Percentiles rank a stretch among this genome's conserved stretches.
Conservation (phyloP, 805 yeast species). For the Candida nanaspora region DNA sequence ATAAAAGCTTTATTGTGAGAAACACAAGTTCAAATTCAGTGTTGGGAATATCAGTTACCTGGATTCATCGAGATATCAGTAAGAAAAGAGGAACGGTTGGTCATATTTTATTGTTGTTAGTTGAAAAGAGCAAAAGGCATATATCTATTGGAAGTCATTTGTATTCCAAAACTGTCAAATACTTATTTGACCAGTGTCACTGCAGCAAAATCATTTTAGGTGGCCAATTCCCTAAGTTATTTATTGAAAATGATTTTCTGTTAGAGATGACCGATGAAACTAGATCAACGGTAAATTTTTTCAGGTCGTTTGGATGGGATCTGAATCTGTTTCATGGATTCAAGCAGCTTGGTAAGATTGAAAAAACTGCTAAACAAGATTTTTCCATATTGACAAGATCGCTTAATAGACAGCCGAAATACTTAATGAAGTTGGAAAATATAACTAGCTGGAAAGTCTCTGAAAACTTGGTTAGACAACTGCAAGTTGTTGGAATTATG, state of each 20-base stretch:
- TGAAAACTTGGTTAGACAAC: constrained; percentile 41
- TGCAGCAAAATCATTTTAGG: constrained; percentile 35
- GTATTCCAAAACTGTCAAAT: constrained; percentile 41
- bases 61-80: constrained; percentile 31
- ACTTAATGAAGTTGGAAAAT: constrained; percentile 32
- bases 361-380: constrained; percentile 9
- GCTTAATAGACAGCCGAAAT: background rate
- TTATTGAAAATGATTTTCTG: background rate
- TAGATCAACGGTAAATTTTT: background rate
- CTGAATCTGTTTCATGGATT: constrained; percentile 26
- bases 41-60: constrained; percentile 43
- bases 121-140: constrained; percentile 36
- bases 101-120: constrained; percentile 20
- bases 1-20: constrained; percentile 44
- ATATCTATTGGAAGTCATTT: constrained; percentile 30
- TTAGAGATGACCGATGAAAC: background rate
- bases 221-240: constrained; percentile 32
- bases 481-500: constrained; percentile 47
- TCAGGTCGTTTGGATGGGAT: constrained; percentile 2
- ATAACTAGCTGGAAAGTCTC: constrained; percentile 42
- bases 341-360: constrained; percentile 25
- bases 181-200: constrained; percentile 32
- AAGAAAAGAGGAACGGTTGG: constrained; percentile 1
- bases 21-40: constrained; percentile 44
- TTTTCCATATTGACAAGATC: background rate